Evolutionary conservation across 495 filamentous ascomycete species (phyloP), one percentile per base, ranked within the genome.

Genomic region (Neurospora africana): DNA sequence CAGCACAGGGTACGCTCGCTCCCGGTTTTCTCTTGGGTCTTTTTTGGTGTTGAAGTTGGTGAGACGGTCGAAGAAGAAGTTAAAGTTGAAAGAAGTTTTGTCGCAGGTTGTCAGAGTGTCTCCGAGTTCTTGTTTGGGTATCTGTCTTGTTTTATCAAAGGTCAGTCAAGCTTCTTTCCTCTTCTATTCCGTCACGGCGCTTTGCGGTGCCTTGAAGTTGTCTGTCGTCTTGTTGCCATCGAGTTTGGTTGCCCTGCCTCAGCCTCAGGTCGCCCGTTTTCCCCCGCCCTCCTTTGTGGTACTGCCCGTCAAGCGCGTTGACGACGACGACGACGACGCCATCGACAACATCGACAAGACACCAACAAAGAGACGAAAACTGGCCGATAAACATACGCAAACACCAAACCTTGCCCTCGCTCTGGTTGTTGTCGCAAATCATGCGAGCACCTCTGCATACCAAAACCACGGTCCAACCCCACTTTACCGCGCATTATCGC

Each of bases 41-140:
- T 72, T 61, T 41, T 73, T 72, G 79, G 79, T 77, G 79, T 81
- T 79, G 79, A 61, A 61, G 53, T 80, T 75, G 79, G 78, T 71
- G 79, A 73, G 72, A 74, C 70, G 72, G 78, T 78, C 40, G 75
- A 76, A 72, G 73, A 75, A 53, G 76, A 74, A 73, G 74, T 71
- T 69, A 70, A 74, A 72, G 73, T 73, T 69, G 15, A 72, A 70
- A 72, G 71, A 38, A 73, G 71, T 53, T 53, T 72, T 72, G 72
- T 73, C 35, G 72, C 33, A 69, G 69, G 71, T 73, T 70, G 72
- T 71, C 69, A 69, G 68, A 72, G 71, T 19, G 53, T 33, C 15
- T 61, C 53, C 53, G 53, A 61, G 53, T 61, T 61, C 53, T 33
- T 61, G 53, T 61, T 61, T 61, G 53, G 53, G 53, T 61, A 61